These are phyloP conservation scores for Blastobotrys americana DNA, from an alignment of 805 yeast species.

Conservation along the genomic window DNA sequence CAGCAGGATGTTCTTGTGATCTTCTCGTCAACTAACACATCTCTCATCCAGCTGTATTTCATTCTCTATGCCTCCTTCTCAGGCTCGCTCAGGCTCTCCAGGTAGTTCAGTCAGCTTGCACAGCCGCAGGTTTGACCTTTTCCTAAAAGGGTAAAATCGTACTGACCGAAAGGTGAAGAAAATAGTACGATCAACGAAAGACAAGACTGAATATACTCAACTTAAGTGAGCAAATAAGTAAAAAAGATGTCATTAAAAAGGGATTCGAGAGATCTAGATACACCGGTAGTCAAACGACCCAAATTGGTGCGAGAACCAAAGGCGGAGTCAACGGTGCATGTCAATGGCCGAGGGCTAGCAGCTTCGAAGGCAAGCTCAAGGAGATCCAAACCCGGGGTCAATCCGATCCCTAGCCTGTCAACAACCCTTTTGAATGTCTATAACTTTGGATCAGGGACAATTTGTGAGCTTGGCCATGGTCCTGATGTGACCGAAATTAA, in stretches of 20 bases:
- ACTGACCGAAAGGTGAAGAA: not conserved
- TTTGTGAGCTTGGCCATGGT: constrained; percentile 97
- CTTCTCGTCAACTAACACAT: no score
- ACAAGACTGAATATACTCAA: constrained; percentile 40
- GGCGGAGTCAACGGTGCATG: not conserved
- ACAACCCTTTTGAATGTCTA: constrained; percentile 60
- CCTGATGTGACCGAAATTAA: constrained; percentile 92
- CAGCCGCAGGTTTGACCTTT: no score
- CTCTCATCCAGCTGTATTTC: no score
- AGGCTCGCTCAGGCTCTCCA: no score
- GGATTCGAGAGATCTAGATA: not conserved
- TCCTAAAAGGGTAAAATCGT: no score
- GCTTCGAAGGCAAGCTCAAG: not conserved
- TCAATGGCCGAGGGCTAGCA: not conserved
- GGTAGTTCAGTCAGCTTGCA: no score
- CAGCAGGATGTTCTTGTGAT: no score
- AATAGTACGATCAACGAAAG: constrained; percentile 52
- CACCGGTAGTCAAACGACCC: not conserved
- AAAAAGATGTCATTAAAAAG: not conserved
- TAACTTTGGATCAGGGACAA: constrained; percentile 94
- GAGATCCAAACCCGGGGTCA: constrained; percentile 22
- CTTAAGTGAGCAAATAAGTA: not conserved
- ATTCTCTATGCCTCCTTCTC: no score
- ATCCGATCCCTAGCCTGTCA: constrained; percentile 28
- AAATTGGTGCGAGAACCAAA: not conserved